Base-by-base conservation (phyloP, 805 yeast species). In the Cyberlindnera mycetangii region DNA sequence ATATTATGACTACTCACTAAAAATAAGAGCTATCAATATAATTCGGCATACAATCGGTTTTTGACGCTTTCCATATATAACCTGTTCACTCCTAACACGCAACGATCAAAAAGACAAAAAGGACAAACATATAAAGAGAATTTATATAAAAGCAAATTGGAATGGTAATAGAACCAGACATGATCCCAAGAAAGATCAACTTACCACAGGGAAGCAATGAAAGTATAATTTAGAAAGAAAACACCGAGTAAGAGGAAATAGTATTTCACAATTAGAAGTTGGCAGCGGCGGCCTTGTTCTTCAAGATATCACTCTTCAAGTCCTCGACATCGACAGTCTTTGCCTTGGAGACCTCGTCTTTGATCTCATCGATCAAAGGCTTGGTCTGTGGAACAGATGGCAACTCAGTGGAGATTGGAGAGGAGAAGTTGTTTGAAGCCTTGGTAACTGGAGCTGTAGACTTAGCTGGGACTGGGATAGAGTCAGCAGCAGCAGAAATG, bases 301-400 rank as follows among this genome's bases (percentile, higher is more conserved):
- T 55, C 48, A 59, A 54, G 35, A 61, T 52, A 43, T 65, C 67
- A 21, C 50, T 52, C 52, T 64, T 64, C 53, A 67, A 59, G 39
- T 62, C 65, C 19, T 61, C 61, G 38, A 59, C 53, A 42, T 58
- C 57, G 37, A 60, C 50, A 25, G 10, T 25, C 28, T 25, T 5
- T 11, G 41, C 27, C 16, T 48, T 44, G 32, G 48, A 42, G 15
- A 32, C 45, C 44, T 46, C 37, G 20, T 39, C 41, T 40, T 52
- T 55, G 16, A 51, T 38, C 42, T 51, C 50, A 14, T 51, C 56
- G 37, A 37, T 47, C 39, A 55, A 52, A 32, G 60, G 60, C 37
- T 43, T 42, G 25, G 60, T 49, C 39, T 49, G 47, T 49, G 71
- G 70, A 22, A 63, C 71, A 28, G 58, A 55, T 48, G 71, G 70